Evolutionary conservation across 306 rosid genomes (phyloP).

Genomic region (Coriaria nepalensis): DNA sequence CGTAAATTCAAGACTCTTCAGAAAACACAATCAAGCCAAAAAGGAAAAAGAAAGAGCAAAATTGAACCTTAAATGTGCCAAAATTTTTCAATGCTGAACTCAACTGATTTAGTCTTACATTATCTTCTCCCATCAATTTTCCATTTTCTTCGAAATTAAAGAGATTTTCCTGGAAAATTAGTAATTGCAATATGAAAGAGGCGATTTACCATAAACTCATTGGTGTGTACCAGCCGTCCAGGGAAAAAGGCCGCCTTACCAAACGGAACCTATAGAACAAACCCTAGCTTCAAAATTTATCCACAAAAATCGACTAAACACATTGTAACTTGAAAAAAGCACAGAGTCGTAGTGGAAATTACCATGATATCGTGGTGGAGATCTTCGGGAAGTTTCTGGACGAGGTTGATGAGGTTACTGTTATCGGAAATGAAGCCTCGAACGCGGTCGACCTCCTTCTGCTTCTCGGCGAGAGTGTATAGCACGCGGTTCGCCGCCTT

Average conservation of each 20-base stretch:
- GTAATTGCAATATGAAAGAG: neutral
- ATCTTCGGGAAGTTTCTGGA: constrained; percentile 60
- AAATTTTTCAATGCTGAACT: no score
- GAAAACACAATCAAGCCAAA: constrained; percentile 1
- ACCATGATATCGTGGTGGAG: constrained; percentile 81
- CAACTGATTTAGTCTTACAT: no score
- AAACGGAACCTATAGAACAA: constrained; percentile 57
- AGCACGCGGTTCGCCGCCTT: constrained; percentile 50
- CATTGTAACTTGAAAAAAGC: neutral
- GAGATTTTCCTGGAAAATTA: neutral
- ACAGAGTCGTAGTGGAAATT: neutral
- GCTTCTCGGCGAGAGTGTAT: constrained; percentile 34
- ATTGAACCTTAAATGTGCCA: no score
- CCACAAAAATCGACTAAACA: neutral
- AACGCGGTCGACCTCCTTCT: constrained; percentile 26
- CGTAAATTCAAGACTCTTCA: constrained; percentile 1
- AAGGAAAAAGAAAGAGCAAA: neutral
- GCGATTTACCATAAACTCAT: constrained; percentile 58
- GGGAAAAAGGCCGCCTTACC: constrained; percentile 95
- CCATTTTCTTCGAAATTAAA: constrained; percentile 1
- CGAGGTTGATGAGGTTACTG: constrained; percentile 51
- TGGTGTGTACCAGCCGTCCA: constrained; percentile 80
- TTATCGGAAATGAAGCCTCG: constrained; percentile 56
- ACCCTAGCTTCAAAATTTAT: no score
- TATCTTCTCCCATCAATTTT: no score